Evolutionary conservation across 1,284 basidiomycete genomes (phyloP), one percentile per base, ranked within the genome.

Genomic region (Cutaneotrichosporon arboriforme): DNA sequence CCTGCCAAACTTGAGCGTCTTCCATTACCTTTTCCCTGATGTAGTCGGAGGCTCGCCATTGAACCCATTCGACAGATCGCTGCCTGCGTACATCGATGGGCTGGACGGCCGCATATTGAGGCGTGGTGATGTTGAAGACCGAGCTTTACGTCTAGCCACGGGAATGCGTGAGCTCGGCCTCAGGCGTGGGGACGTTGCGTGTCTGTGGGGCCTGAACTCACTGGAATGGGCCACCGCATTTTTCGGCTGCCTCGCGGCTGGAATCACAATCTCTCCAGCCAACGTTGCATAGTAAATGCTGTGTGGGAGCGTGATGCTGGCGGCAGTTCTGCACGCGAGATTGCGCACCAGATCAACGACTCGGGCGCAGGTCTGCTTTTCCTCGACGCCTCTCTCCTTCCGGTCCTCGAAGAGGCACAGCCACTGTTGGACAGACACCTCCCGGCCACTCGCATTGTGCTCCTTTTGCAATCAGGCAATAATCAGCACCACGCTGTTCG

Each of bases 81-180:
- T 73, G 3, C 78, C 80, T 8, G 85, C 85, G 0, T 87, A 83
- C 67, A 78, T 88, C 50, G 87, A 90, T 62, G 84, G 83, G 0
- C 70, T 75, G 2, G 80, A 84, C 0, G 84, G 82, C 0, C 73
- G 78, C 1, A 76, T 77, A 1, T 61, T 90, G 22, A 79, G 83
- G 0, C 80, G 87, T n/a, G 80, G 66, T 0, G 78, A 81, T 31
- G 69, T 86, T 20, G 79, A 78, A 22, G 69, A 78, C 17, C 72
- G 83, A n/a, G 78, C 84, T 0, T 74, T 85, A 9, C 75, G 79
- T 2, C 74, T 87, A 17, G 84, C 72, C 0, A 76, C 78, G 59
- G 83, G 83, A 0, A 65, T 86, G n/a, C 77, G 55, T 33, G 26
- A 33, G 15, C 44, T 62, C 18, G 65, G 65, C 2, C 38, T 71